Conservation (phyloP, 2,329 filamentous ascomycete genomes). For the Trichoderma sp. region DNA sequence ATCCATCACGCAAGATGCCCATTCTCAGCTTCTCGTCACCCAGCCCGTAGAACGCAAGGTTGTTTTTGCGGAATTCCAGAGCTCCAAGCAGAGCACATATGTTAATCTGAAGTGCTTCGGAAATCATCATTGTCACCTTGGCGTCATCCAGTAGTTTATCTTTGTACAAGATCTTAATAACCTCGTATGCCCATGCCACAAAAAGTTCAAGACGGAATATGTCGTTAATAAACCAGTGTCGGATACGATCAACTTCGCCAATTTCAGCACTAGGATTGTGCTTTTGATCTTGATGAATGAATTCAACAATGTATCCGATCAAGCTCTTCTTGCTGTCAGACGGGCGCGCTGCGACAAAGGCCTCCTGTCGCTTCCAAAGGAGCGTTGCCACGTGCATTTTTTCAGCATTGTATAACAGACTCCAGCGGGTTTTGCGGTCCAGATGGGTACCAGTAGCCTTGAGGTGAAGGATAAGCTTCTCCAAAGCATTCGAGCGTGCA, state of each 20-base stretch:
- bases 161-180: conserved; percentile 69
- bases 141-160: conserved; percentile 56
- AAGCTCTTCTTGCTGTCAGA: conserved; percentile 65
- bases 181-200: conserved; percentile 75
- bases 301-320: conserved; percentile 70
- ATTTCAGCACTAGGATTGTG: conserved; percentile 61
- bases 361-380: conserved; percentile 80
- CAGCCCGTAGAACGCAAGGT: conserved; percentile 71
- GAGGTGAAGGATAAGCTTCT: conserved; percentile 71
- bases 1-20: conserved; percentile 62
- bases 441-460: conserved; percentile 64
- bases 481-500: conserved; percentile 68
- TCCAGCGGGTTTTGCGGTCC: conserved; percentile 70
- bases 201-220: conserved; percentile 70
- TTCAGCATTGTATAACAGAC: conserved; percentile 83
- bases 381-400: conserved; percentile 77
- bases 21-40: conserved; percentile 62
- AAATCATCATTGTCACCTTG: conserved; percentile 54
- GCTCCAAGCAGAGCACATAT: conserved; percentile 58
- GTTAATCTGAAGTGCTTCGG: conserved; percentile 65
- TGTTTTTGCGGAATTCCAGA: conserved; percentile 69
- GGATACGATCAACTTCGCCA: conserved; percentile 73
- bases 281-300: conserved; percentile 74
- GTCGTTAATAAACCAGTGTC: conserved; percentile 84
- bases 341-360: conserved; percentile 58